Evolutionary conservation across 2,329 filamentous ascomycete species (phyloP).

Genomic region (Seiridium cupressi): DNA sequence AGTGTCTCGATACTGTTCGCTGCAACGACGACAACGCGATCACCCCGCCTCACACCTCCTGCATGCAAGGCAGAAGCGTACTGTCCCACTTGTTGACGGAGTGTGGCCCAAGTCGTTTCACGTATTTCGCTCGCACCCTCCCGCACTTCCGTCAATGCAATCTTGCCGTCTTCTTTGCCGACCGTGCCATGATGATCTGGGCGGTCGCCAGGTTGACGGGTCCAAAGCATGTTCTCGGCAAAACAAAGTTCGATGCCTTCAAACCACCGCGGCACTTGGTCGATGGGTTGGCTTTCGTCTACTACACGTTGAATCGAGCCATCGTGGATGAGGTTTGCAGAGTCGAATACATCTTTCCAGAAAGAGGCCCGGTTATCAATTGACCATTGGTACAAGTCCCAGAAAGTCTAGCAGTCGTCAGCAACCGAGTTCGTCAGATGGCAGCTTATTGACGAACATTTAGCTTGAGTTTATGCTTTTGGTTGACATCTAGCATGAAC

Average conservation of each 20-base stretch:
- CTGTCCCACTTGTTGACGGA: slow-evolving; percentile 57
- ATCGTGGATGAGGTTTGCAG: slow-evolving; percentile 59
- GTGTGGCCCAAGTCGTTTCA: slow-evolving; percentile 64
- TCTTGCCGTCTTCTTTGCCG: slow-evolving; percentile 68
- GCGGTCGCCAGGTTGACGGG: slow-evolving; percentile 37
- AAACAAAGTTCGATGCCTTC: slow-evolving; percentile 72
- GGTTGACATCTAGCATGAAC: slow-evolving; percentile 66
- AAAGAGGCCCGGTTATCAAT: slow-evolving; percentile 60
- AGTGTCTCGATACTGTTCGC: slow-evolving; percentile 75
- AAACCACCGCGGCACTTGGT: slow-evolving; percentile 75
- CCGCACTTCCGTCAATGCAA: slow-evolving; percentile 71
- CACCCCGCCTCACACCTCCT: slow-evolving; percentile 66
- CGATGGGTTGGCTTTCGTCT: slow-evolving; percentile 68
- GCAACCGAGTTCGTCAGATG: not conserved
- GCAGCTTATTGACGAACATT: slow-evolving; percentile 39
- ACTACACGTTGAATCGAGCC: slow-evolving; percentile 61
- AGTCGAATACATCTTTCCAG: slow-evolving; percentile 63
- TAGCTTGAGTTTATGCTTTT: slow-evolving; percentile 52
- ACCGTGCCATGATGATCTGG: slow-evolving; percentile 45
- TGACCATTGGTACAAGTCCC: slow-evolving; percentile 70
- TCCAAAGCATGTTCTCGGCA: slow-evolving; percentile 77
- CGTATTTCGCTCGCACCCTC: slow-evolving; percentile 59
- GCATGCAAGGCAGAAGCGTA: slow-evolving; percentile 66
- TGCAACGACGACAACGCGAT: slow-evolving; percentile 73
- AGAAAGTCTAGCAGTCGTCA: slow-evolving; percentile 52